A percentile compares a stretch with the other conserved stretches of the same genome.
Evolutionary conservation across 192 early-diverging fungal species (phyloP).

Genomic region (Linnemannia elongata): DNA sequence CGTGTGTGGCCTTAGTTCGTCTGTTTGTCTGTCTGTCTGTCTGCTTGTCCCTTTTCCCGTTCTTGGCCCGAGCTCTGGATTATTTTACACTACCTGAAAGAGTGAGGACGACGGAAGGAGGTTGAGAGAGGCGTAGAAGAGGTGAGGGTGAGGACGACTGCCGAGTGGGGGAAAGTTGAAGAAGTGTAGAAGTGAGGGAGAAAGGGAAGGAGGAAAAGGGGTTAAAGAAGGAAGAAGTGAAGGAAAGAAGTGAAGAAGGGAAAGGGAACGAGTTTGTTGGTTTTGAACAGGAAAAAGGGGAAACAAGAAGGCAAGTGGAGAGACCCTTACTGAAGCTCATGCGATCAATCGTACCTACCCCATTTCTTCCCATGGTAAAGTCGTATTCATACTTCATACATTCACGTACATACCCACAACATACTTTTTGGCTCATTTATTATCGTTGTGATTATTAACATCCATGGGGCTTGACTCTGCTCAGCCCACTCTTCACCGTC

Average conservation of each 20-base stretch:
- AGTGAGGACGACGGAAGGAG: background rate
- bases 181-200: background rate
- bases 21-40: too few relatives aligned
- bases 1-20: background rate
- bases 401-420: background rate
- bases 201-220: background rate
- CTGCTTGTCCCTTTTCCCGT: background rate
- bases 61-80: conserved; percentile 12
- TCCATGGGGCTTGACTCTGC: background rate
- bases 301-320: background rate
- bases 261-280: background rate
- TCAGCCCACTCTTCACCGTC: background rate
- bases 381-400: background rate
- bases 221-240: background rate
- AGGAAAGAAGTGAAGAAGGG: background rate
- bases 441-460: background rate
- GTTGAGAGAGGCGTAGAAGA: background rate
- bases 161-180: background rate
- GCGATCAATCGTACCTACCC: background rate
- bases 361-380: background rate
- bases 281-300: background rate
- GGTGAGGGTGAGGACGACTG: background rate
- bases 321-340: conserved; percentile 3
- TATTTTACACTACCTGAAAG: background rate
- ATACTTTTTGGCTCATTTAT: background rate